Conservation (phyloP, 2,329 filamentous ascomycete species). For the Fusarium hostae region DNA sequence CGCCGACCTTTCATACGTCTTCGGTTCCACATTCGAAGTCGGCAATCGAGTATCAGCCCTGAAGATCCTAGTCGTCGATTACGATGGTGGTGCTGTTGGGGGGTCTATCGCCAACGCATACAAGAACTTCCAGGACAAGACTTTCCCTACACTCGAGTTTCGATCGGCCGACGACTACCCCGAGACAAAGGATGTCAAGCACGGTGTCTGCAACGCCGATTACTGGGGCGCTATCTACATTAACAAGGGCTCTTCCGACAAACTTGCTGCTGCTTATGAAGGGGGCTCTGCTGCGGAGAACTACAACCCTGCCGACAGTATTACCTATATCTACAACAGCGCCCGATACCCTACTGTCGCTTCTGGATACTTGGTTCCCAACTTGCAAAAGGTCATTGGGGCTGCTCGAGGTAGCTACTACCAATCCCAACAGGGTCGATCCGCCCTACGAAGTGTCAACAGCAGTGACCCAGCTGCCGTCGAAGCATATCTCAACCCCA, state of each 20-base stretch:
- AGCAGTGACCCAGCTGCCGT: conserved; percentile 41
- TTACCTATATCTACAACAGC: conserved; percentile 53
- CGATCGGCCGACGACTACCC: conserved; percentile 42
- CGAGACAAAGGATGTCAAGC: conserved; percentile 39
- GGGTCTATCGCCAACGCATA: conserved; percentile 49
- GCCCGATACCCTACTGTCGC: conserved; percentile 49
- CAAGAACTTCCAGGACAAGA: conserved; percentile 42
- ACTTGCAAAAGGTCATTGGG: conserved; percentile 44
- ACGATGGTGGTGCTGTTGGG: conserved; percentile 49
- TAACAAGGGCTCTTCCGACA: conserved; percentile 46
- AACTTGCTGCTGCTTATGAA: conserved; percentile 45
- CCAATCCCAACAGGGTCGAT: conserved; percentile 34
- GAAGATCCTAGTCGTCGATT: conserved; percentile 48
- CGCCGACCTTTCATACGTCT: conserved; percentile 48
- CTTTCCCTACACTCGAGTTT: conserved; percentile 50
- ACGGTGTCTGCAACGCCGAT: conserved; percentile 50
- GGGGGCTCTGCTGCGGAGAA: conserved; percentile 36
- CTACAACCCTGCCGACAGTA: conserved; percentile 48
- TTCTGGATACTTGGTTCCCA: conserved; percentile 45
- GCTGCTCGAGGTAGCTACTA: conserved; percentile 44
- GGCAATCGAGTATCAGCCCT: conserved; percentile 37
- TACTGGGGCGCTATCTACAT: conserved; percentile 54
- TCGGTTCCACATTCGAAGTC: conserved; percentile 47
- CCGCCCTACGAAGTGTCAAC: conserved; percentile 37
- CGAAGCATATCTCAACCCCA: conserved; percentile 50